These are phyloP conservation scores for Beauveria pseudobassiana DNA, from an alignment of 2,329 filamentous ascomycete species.

Conservation along the genomic window DNA sequence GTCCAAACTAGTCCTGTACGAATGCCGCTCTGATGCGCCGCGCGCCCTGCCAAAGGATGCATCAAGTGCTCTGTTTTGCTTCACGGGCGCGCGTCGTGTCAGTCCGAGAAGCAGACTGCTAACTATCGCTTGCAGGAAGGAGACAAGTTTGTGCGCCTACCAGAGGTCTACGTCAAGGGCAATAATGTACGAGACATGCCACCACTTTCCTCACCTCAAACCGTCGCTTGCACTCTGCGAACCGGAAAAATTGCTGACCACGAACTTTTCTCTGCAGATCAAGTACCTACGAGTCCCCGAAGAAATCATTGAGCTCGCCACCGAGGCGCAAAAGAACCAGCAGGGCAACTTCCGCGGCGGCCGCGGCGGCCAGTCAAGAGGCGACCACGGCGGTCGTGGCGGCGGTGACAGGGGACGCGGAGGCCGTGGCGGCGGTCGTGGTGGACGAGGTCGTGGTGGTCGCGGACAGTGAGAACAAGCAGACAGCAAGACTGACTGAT, in stretches of 20 bases:
- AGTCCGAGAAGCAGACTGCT: neutral
- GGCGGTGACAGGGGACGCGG: slow-evolving; percentile 47
- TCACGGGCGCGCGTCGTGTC: neutral
- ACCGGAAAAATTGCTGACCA: neutral
- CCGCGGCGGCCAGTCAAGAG: slow-evolving; percentile 50
- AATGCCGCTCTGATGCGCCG: neutral
- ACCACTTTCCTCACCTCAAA: neutral
- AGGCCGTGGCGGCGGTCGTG: slow-evolving; percentile 32
- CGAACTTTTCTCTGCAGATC: slow-evolving; percentile 52
- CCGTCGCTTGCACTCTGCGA: too few species aligned
- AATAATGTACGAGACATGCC: slow-evolving; percentile 68
- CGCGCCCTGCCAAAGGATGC: neutral
- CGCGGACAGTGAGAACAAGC: slow-evolving; percentile 20
- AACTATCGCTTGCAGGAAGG: slow-evolving; percentile 53
- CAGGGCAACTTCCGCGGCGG: slow-evolving; percentile 57
- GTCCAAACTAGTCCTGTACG: slow-evolving; percentile 83
- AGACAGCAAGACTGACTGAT: neutral
- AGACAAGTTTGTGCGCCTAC: slow-evolving; percentile 84
- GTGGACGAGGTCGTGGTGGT: slow-evolving; percentile 33
- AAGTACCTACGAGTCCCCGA: slow-evolving; percentile 96
- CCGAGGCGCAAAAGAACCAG: slow-evolving; percentile 80
- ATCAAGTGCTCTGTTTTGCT: neutral
- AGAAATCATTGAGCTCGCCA: slow-evolving; percentile 90
- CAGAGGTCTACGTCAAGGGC: slow-evolving; percentile 92
- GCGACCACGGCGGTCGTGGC: slow-evolving; percentile 49